A percentile compares a stretch with the other conserved stretches of the same genome.
These are phyloP conservation scores for Albizia julibrissin DNA, from an alignment of 306 rosid genomes.

Conservation along the genomic window DNA sequence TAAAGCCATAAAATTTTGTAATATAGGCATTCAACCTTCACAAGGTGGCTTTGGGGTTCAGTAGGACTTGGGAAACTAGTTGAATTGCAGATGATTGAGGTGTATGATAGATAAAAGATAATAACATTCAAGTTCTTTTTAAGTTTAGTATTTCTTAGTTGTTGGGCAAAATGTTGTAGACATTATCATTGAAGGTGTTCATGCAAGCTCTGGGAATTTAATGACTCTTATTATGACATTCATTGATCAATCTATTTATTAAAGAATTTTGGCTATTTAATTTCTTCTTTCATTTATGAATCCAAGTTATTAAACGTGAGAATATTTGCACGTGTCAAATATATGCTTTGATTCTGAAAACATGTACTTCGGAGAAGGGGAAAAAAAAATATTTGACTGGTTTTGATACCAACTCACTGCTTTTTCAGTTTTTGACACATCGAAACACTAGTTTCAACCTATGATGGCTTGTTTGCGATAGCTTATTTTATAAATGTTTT, in stretches of 20 bases:
- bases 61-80: not conserved
- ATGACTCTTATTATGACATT: not conserved
- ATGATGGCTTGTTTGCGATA: too few species aligned
- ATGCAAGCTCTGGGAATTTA: not conserved
- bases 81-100: not conserved
- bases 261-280: not conserved
- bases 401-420: too few species aligned
- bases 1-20: constrained; percentile 4
- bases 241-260: not conserved
- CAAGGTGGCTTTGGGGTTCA: not conserved
- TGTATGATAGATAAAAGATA: not conserved
- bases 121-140: not conserved
- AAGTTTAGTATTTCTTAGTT: not conserved
- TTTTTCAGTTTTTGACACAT: too few species aligned
- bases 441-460: too few species aligned
- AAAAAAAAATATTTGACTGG: too few species aligned
- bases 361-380: too few species aligned
- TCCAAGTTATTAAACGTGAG: not conserved
- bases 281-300: not conserved
- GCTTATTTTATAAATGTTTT: too few species aligned
- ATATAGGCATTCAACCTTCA: not conserved
- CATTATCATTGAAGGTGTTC: not conserved
- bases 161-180: not conserved
- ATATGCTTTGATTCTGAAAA: not conserved
- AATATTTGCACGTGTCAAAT: not conserved